A percentile compares a stretch with the other conserved stretches of the same genome.
Evolutionary conservation across 2,329 filamentous ascomycete genomes (phyloP).

Genomic region (Eutypa lata): DNA sequence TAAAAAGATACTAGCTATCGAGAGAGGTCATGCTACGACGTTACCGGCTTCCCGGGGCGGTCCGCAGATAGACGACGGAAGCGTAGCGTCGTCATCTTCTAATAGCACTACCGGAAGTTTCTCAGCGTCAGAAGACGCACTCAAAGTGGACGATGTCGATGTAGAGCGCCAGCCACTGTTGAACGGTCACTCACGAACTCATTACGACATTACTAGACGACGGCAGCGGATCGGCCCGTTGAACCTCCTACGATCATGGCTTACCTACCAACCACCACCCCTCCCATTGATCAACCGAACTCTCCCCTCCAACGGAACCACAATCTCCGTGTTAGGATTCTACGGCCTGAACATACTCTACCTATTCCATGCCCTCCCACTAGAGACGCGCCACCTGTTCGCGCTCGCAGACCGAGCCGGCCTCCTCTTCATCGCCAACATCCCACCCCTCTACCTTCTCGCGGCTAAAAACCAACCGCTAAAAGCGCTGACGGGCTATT

Average conservation of each 20-base stretch:
- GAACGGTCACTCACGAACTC: constrained; percentile 1
- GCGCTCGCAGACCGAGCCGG: constrained; percentile 57
- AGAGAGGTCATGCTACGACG: constrained; percentile 6
- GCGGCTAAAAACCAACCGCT: constrained; percentile 66
- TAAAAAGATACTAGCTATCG: constrained; percentile 21
- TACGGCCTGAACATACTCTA: constrained; percentile 56
- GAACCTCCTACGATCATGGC: constrained; percentile 17
- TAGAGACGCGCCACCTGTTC: constrained; percentile 49
- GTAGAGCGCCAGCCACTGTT: constrained; percentile 35
- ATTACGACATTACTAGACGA: background rate
- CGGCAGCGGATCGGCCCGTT: background rate
- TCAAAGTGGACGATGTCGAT: constrained; percentile 25
- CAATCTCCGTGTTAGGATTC: constrained; percentile 49
- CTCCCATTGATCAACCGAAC: constrained; percentile 55
- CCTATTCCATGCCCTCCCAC: constrained; percentile 48
- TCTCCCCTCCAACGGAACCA: constrained; percentile 55
- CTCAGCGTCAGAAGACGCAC: constrained; percentile 17
- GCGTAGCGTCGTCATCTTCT: constrained; percentile 27
- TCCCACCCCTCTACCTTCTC: constrained; percentile 57
- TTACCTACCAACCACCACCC: constrained; percentile 56
- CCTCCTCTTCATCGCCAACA: constrained; percentile 46
- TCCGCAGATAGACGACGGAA: constrained; percentile 8
- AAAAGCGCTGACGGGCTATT: constrained; percentile 57
- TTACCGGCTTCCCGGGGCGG: constrained; percentile 2
- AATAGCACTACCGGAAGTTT: constrained; percentile 30